Evolutionary conservation across 306 rosid genomes (phyloP).

Genomic region (Cajanus cajan): DNA sequence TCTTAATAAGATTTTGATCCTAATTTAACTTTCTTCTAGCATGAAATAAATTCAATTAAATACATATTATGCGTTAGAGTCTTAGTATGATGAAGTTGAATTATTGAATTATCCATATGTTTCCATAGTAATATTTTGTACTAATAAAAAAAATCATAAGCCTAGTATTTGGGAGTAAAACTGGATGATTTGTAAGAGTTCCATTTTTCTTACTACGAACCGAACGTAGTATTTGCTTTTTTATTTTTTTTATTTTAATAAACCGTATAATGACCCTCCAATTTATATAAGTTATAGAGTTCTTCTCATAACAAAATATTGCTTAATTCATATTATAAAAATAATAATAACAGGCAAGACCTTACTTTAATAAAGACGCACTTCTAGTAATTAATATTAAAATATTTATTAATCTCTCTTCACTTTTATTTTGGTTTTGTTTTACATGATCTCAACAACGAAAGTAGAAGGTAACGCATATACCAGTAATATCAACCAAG

Average conservation of each 20-base stretch:
- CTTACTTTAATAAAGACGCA: neutral
- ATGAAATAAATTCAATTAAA: neutral
- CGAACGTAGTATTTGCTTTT: neutral
- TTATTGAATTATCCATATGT: no score
- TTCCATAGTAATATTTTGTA: no score
- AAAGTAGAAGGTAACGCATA: no score
- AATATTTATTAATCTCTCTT: neutral
- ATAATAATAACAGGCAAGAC: neutral
- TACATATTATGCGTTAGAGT: neutral
- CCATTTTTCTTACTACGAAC: neutral
- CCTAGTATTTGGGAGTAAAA: neutral
- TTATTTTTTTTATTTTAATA: no score
- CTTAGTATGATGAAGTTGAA: no score
- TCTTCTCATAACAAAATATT: neutral
- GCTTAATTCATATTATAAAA: no score
- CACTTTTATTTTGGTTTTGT: neutral
- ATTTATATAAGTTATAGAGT: neutral
- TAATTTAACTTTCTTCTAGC: neutral
- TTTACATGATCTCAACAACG: neutral
- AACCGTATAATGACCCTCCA: neutral
- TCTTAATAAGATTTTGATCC: neutral
- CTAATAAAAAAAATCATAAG: neutral
- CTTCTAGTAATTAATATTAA: neutral
- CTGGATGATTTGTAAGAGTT: neutral
- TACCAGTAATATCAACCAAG: neutral